Conservation (phyloP, 176 grass and related monocot genomes). For the Oryza australiensis region DNA sequence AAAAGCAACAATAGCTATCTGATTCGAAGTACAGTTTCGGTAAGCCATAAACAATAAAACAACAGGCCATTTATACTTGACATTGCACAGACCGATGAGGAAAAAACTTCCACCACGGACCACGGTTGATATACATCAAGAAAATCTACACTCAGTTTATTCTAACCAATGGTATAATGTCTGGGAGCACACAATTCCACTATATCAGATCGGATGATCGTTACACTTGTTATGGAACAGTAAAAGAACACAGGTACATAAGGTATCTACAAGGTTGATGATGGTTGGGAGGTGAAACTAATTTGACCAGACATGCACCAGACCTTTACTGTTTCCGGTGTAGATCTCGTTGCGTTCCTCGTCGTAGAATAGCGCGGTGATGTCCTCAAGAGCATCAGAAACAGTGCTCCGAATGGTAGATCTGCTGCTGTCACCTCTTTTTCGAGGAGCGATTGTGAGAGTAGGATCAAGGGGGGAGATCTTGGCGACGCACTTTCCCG, state of each 20-base stretch:
- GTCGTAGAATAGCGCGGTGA: constrained; percentile 64
- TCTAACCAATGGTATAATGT: constrained; percentile 33
- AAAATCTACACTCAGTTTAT: constrained; percentile 40
- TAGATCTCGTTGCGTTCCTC: constrained; percentile 80
- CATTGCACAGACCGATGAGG: background rate
- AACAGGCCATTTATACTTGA: background rate
- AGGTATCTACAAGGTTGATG: constrained; percentile 33
- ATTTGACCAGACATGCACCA: constrained; percentile 78
- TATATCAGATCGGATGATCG: constrained; percentile 12
- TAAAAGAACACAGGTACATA: background rate
- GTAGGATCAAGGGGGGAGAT: constrained; percentile 53
- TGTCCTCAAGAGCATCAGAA: constrained; percentile 59
- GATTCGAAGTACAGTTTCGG: background rate
- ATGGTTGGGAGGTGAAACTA: constrained; percentile 19
- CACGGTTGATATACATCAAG: background rate
- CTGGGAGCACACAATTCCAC: constrained; percentile 21
- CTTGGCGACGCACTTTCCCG: constrained; percentile 70
- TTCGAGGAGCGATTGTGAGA: constrained; percentile 51
- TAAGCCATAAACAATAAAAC: background rate
- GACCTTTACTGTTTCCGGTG: constrained; percentile 65
- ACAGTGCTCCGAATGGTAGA: constrained; percentile 59
- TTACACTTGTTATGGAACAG: constrained; percentile 33
- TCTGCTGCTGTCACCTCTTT: constrained; percentile 39
- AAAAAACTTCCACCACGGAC: background rate
- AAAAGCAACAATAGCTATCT: background rate